Evolutionary conservation across 2,329 filamentous ascomycete species (phyloP), one percentile per base, ranked within the genome.

Genomic region (Stachybotrys echinatus): DNA sequence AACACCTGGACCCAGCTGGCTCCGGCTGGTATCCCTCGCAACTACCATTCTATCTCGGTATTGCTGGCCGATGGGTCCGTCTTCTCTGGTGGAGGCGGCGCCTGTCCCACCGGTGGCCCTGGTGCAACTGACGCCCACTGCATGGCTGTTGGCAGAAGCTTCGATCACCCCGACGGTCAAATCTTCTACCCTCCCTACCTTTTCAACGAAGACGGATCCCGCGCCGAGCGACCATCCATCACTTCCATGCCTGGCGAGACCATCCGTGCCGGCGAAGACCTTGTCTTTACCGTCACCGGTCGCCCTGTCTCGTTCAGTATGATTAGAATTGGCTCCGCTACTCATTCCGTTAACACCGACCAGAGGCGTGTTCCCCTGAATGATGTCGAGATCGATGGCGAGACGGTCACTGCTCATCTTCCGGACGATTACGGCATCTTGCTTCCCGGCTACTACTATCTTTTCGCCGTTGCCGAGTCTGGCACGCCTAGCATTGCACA

Each of bases 301-400:
- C 53, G 54, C 1, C 12, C 65, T 34, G 60, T 58, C 3, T 14
- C 38, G 10, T 72, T 73, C 37, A 66, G 72, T 0, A 58, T 83
- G 14, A 61, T 84, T 23, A 68, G 80, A 5, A 69, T 73, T 43
- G 74, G 77, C 1, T 72, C 68, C 4, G 65, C 67, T 5, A 83
- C 80, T 0, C 80, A 83, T 58, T 73, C 76, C 2, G 71, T 82
- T 45, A 79, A 84, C 55, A 83, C 74, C 0, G 81, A 84, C 59
- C 79, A 83, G 65, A 63, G 80, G 19, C 72, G 79, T 8, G 67
- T 83, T 45, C 66, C 74, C 17, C 61, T 80, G 20, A 65, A 60
- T 4, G 52, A 64, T 5, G 57, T 57, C 4, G 48, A 48, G 10
- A 50, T 53, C 4, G 56, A 55, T 31, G 62, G 62, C 0, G 64